Evolutionary conservation across 75 land plant species (phyloP).

Genomic region (Cryptomeria japonica): DNA sequence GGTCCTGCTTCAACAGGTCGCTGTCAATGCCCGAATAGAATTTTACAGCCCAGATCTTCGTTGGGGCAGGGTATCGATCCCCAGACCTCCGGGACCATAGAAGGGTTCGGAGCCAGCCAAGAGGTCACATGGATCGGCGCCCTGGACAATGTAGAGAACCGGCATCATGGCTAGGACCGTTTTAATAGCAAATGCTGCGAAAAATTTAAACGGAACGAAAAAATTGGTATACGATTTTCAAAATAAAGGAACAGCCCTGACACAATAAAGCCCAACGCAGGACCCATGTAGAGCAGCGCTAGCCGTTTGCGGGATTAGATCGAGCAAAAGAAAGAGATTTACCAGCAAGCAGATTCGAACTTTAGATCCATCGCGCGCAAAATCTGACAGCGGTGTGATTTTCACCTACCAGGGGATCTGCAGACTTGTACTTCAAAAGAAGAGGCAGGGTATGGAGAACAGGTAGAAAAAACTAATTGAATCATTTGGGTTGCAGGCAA

Average conservation of each 20-base stretch:
- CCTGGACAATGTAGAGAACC: neutral
- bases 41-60: neutral
- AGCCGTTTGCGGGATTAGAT: too few species aligned
- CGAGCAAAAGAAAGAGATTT: slow-evolving; percentile 12
- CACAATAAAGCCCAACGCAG: neutral
- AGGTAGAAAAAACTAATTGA: too few species aligned
- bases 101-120: neutral
- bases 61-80: neutral
- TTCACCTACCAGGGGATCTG: slow-evolving; percentile 29
- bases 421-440: too few species aligned
- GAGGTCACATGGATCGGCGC: neutral
- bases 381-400: slow-evolving; percentile 35
- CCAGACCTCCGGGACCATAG: neutral
- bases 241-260: neutral
- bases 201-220: too few species aligned
- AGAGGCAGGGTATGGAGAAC: too few species aligned
- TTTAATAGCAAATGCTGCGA: neutral
- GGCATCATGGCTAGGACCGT: neutral
- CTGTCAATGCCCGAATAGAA: neutral
- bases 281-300: neutral
- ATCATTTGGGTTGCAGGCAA: too few species aligned
- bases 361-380: slow-evolving; percentile 19
- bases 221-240: too few species aligned
- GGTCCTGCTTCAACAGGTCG: neutral
- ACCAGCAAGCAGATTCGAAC: neutral